Conservation (phyloP, 1,284 basidiomycete species). For the Fomitopsis schrenkii region DNA sequence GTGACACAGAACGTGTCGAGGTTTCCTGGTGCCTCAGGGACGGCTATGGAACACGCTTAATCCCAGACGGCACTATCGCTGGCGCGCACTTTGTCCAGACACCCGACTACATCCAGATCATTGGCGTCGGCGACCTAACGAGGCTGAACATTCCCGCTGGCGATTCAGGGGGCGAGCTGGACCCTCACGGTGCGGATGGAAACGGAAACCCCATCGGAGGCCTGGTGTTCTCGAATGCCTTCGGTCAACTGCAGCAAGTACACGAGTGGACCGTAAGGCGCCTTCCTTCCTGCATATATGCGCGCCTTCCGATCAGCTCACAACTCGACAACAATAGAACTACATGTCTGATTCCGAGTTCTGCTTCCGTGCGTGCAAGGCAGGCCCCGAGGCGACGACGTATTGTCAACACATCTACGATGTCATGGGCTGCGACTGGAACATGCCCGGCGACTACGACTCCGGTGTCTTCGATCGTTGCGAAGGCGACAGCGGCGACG, state of each 20-base stretch:
- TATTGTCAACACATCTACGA: slow-evolving; percentile 71
- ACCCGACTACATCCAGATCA: slow-evolving; percentile 67
- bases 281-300: background rate
- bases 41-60: slow-evolving; percentile 66
- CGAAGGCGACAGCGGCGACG: slow-evolving; percentile 44
- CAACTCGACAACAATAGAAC: slow-evolving; percentile 33
- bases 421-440: slow-evolving; percentile 61
- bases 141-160: slow-evolving; percentile 58
- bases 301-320: slow-evolving; percentile 1
- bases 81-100: slow-evolving; percentile 72
- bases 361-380: slow-evolving; percentile 73
- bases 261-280: slow-evolving; percentile 63
- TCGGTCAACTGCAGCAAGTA: slow-evolving; percentile 54
- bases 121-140: slow-evolving; percentile 65
- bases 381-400: slow-evolving; percentile 49
- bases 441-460: slow-evolving; percentile 64
- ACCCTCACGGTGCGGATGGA: slow-evolving; percentile 57
- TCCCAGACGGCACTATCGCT: slow-evolving; percentile 70
- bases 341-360: slow-evolving; percentile 58
- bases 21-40: slow-evolving; percentile 70
- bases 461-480: slow-evolving; percentile 59
- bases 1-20: slow-evolving; percentile 58
- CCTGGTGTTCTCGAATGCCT: slow-evolving; percentile 69
- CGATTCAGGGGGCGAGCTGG: slow-evolving; percentile 61
- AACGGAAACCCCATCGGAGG: slow-evolving; percentile 67